Evolutionary conservation across 2,329 filamentous ascomycete genomes (phyloP), one percentile per base, ranked within the genome.

Genomic region (Claviceps fusiformis): DNA sequence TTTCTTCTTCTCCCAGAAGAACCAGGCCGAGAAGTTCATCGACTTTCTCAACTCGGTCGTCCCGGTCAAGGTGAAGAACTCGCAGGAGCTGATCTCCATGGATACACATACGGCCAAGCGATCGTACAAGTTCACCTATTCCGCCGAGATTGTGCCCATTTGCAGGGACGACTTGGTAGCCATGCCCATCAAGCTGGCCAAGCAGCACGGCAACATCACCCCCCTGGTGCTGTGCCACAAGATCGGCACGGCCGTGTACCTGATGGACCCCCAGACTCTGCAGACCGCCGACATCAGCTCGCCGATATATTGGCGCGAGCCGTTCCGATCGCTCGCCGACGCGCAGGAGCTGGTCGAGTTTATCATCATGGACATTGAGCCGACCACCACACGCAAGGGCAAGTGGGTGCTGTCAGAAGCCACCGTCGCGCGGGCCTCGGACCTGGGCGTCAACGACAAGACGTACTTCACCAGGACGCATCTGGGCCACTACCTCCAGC

Each of bases 101-200:
- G 92, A 98, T 70, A 81, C 86, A 13, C 93, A 98, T 72, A 96
- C 91, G 0, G 87, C 86, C 17, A 87, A 85, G 57, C 93, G 89
- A 71, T 90, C 86, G 39, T 97, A 92, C 80, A 98, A 98, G 70
- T 96, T 96, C 73, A 86, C 87, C 49, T 97, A 83, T 71, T 95
- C 90, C 0, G 83, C 86, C 54, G 89, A 96, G 67, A 71, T 98
- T 51, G 85, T 97, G 31, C 93, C 93, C 1, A 90, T 98, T 52
- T 97, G 93, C 77, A 95, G 96, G 71, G 93, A 98, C 63, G 93
- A 98, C 67, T 76, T 98, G 33, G 89, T 98, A n/a, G 91, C 89
- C 1, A 75, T 98, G 41, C 93, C 93, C 0, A 83, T 95, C 59
- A 90, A 89, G 62, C 75, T 97, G 57, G 93, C 93, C 15, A 93